A percentile compares a stretch with the other conserved stretches of the same genome.
These are phyloP conservation scores for Selaginella moellendorffii DNA, from an alignment of 75 land plant species.

Conservation along the genomic window DNA sequence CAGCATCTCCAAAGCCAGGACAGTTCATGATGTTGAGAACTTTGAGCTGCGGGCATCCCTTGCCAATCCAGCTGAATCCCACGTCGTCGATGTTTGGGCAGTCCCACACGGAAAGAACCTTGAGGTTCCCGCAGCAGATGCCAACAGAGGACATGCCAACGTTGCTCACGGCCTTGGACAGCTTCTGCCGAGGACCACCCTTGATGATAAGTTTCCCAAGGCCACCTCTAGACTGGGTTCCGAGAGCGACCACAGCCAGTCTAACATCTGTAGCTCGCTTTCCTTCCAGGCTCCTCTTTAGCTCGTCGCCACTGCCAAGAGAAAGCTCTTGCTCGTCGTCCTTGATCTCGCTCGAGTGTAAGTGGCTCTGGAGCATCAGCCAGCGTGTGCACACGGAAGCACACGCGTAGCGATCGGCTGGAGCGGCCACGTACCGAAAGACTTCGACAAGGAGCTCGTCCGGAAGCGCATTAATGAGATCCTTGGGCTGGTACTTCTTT, in stretches of 20 bases:
- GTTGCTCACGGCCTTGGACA: conserved; percentile 35
- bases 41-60: conserved; percentile 51
- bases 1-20: conserved; percentile 48
- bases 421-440: conserved; percentile 47
- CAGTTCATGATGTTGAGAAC: conserved; percentile 57
- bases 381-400: conserved; percentile 85
- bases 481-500: neutral
- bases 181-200: conserved; percentile 21
- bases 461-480: conserved; percentile 48
- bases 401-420: conserved; percentile 37
- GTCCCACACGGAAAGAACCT: conserved; percentile 60
- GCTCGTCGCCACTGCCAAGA: conserved; percentile 25
- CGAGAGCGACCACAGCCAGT: conserved; percentile 63
- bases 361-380: conserved; percentile 62
- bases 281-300: conserved; percentile 59
- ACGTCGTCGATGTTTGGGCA: conserved; percentile 42
- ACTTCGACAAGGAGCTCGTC: conserved; percentile 82
- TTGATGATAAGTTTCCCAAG: conserved; percentile 56
- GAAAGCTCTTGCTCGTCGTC: neutral
- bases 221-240: conserved; percentile 48
- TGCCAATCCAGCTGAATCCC: conserved; percentile 55
- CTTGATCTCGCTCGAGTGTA: conserved; percentile 33
- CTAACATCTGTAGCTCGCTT: conserved; percentile 73
- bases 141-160: conserved; percentile 57
- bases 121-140: conserved; percentile 57